Evolutionary conservation across 1,284 basidiomycete genomes (phyloP).

Genomic region (Trametes versicolor): DNA sequence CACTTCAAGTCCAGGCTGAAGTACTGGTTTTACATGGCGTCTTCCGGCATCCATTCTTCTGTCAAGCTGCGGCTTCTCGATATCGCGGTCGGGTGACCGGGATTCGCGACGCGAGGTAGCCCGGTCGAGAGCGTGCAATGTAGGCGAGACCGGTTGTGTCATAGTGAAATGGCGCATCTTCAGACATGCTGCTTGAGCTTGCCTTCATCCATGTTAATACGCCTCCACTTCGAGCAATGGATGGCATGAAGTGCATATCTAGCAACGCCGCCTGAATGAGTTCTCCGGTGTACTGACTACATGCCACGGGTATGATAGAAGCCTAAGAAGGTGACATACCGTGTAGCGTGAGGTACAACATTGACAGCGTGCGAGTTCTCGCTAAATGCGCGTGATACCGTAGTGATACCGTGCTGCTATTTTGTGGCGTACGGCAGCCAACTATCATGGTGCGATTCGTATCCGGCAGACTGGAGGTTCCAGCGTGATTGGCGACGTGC

Average conservation of each 20-base stretch:
- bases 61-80: constrained; percentile 2
- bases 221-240: no score
- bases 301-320: no score
- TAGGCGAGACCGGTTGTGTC: background rate
- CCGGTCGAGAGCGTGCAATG: background rate
- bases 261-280: background rate
- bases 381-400: background rate
- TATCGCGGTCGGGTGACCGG: constrained; percentile 1
- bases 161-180: background rate
- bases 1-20: background rate
- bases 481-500: no score
- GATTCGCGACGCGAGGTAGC: background rate
- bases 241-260: background rate
- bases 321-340: background rate
- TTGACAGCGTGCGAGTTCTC: constrained; percentile 2
- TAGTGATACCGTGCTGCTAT: background rate
- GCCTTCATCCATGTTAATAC: background rate
- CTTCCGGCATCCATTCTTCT: background rate
- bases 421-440: background rate
- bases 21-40: background rate
- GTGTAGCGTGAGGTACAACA: background rate
- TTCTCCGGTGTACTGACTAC: background rate
- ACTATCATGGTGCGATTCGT: background rate
- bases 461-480: no score
- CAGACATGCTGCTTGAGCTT: background rate